Conservation (phyloP, 2,329 filamentous ascomycete species). For the Talaromyces atroroseus region DNA sequence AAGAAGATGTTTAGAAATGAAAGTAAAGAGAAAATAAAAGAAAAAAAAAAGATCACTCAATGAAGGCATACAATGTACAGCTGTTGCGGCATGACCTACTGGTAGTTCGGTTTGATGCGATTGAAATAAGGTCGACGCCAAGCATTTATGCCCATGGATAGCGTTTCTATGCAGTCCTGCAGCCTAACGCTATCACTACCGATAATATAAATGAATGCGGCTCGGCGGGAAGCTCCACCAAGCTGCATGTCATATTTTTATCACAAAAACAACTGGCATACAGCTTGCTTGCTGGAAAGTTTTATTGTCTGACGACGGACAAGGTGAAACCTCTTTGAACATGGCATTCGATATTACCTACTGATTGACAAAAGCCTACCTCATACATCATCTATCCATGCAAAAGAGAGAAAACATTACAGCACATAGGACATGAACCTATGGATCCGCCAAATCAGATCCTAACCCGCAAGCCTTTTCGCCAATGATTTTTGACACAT, state of each 20-base stretch:
- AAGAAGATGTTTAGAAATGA: too few species aligned
- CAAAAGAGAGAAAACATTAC: not conserved
- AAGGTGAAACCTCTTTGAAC: not conserved
- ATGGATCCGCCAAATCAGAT: not conserved
- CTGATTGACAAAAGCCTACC: not conserved
- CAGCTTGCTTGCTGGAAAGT: not conserved
- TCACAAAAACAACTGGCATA: not conserved
- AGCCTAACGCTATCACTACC: not conserved
- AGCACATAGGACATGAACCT: not conserved
- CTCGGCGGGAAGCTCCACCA: constrained; percentile 1
- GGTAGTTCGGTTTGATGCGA: not conserved
- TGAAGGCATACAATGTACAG: not conserved
- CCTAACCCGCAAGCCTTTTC: not conserved
- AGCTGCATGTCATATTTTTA: too few species aligned
- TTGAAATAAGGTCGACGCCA: constrained; percentile 11
- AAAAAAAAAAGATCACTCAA: too few species aligned
- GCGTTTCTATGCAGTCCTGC: not conserved
- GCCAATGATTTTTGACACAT: not conserved
- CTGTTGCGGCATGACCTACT: too few species aligned
- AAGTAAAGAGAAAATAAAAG: too few species aligned
- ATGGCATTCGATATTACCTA: not conserved
- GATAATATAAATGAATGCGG: not conserved
- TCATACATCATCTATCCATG: not conserved
- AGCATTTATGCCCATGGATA: constrained; percentile 4
- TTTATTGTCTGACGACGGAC: too few species aligned